Base-by-base conservation (phyloP, 257 asterid species). In the Salvia miltiorrhiza region DNA sequence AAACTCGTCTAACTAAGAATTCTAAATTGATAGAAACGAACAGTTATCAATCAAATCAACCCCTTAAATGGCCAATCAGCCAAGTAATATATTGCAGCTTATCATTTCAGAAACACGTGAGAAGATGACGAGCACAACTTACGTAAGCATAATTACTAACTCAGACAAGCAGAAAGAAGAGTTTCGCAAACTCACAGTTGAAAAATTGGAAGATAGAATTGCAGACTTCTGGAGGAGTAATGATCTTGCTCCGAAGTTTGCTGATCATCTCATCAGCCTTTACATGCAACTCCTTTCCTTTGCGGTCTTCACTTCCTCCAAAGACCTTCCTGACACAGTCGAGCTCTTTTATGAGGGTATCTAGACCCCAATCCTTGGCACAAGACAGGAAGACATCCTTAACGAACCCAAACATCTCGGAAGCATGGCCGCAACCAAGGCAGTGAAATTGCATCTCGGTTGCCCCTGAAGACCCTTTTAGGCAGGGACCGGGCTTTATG, bases 371-470 rank as follows among this genome's bases (percentile, higher is more conserved):
- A 48, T 78, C 86, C 84, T 86, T 85, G 23, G 97, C 96, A 66
- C 85, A 89, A 12, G 86, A 57, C 74, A 82, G 56, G 62, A 81
- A 94, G 0, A 84, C 93, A 48, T 91, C 97, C 82, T 85, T 94
- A 72, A 88, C 97, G 23, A 94, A 94, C 44, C 97, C 97, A 79
- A 87, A 94, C 97, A 91, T 89, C 83, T 94, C 97, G 0, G 86
- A 90, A 56, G 96, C 82, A 71, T 87, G 96, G 60, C 80, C 81
- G 24, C 99, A 94, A 21, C 93, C 96, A 24, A 83, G 89, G 70
- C 97, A 94, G 82, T 91, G 88, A 72, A 93, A 82, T 30, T 86
- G 97, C 91, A 94, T 86, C 84, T 89, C 97, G 4, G 89, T 90
- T 24, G 80, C 78, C 65, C 88, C 92, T 0, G 86, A 81, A 56